Evolutionary conservation across 352 stramenopile genomes (phyloP).

Genomic region (Globisporangium radiosum): DNA sequence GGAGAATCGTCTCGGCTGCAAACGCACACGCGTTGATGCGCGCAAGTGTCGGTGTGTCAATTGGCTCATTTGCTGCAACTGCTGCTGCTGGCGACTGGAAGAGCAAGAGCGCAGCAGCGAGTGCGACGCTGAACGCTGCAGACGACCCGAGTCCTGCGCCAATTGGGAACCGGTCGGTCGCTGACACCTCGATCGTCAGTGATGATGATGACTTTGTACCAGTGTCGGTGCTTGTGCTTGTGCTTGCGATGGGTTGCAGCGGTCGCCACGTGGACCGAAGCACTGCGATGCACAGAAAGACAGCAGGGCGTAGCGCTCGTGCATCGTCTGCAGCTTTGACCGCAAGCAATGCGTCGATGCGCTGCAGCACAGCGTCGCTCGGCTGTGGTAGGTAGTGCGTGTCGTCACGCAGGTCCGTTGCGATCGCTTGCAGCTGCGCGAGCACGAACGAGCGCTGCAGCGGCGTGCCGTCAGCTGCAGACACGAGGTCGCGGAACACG

Average conservation of each 20-base stretch:
- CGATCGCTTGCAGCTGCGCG: conserved; percentile 22
- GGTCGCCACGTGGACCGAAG: conserved; percentile 29
- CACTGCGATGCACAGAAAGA: conserved; percentile 59
- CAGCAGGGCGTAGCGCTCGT: conserved; percentile 36
- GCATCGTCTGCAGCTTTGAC: conserved; percentile 33
- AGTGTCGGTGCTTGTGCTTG: neutral
- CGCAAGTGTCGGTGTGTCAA: conserved; percentile 13
- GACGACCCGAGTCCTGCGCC: conserved; percentile 90
- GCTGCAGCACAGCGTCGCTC: conserved; percentile 25
- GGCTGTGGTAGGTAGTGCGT: conserved; percentile 46
- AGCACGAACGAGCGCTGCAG: conserved; percentile 34
- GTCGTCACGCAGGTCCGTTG: conserved; percentile 29
- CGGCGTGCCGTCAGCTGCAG: conserved; percentile 18
- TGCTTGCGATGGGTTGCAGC: conserved; percentile 16
- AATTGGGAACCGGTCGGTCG: conserved; percentile 55
- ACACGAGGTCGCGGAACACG: conserved; percentile 46
- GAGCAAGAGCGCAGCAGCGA: conserved; percentile 56
- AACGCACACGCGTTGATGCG: conserved; percentile 86
- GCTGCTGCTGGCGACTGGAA: conserved; percentile 6
- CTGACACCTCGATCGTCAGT: conserved; percentile 40
- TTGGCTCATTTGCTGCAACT: no score
- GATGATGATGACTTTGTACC: no score
- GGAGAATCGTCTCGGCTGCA: conserved; percentile 84
- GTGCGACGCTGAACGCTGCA: conserved; percentile 82
- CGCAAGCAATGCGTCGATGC: conserved; percentile 42